phyloP scores from a whole-genome alignment of 2,329 filamentous ascomycete species.

The Aspergillus ochraceoroseus region DNA sequence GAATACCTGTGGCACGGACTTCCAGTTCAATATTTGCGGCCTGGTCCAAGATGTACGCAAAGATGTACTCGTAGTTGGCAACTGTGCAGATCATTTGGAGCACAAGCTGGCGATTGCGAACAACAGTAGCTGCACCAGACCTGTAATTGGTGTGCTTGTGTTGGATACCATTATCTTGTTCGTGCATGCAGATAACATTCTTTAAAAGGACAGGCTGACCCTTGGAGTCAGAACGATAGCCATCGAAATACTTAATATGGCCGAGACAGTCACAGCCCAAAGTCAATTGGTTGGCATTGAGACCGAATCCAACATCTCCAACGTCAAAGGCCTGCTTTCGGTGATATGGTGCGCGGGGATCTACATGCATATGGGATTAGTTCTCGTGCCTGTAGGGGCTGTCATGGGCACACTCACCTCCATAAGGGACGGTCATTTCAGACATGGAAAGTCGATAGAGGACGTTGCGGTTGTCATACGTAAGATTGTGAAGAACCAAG shows the following conservation, averaged over 20 bases:
- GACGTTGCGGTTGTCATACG: conserved; percentile 58
- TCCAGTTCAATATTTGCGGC: conserved; percentile 64
- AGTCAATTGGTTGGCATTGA: conserved; percentile 65
- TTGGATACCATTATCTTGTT: conserved; percentile 64
- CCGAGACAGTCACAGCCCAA: conserved; percentile 67
- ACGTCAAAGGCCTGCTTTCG: conserved; percentile 67
- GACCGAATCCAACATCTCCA: conserved; percentile 61
- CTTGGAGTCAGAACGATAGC: conserved; percentile 55
- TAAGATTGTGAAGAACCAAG: conserved; percentile 63
- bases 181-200: conserved; percentile 66
- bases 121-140: conserved; percentile 58
- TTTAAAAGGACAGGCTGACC: conserved; percentile 56
- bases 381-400: too few species aligned
- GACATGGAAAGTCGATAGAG: conserved; percentile 64
- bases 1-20: conserved; percentile 63
- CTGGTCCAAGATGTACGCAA: conserved; percentile 68
- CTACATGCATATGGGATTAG: too few species aligned
- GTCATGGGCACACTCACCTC: conserved; percentile 35
- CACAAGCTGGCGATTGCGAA: conserved; percentile 61
- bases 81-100: conserved; percentile 67
- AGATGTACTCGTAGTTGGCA: conserved; percentile 68
- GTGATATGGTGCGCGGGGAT: conserved; percentile 63
- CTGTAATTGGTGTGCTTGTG: conserved; percentile 71
- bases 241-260: conserved; percentile 63
- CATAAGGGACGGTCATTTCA: conserved; percentile 58